A percentile compares a stretch with the other conserved stretches of the same genome.
phyloP scores from a whole-genome alignment of 495 filamentous ascomycete species.

The Aspergillus conjunctus region DNA sequence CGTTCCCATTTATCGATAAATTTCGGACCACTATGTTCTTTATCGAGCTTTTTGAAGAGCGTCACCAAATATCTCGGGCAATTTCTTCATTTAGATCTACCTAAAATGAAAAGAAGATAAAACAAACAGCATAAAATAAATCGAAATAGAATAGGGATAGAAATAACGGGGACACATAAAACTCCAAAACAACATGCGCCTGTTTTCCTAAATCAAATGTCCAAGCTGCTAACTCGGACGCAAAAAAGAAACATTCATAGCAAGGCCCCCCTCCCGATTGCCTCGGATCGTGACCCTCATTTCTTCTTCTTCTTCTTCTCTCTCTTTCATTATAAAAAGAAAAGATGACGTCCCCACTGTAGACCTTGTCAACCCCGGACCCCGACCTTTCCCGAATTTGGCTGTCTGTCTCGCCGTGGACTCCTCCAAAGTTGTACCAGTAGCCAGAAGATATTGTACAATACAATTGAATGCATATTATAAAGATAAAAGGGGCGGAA shows the following conservation, averaged over 20 bases:
- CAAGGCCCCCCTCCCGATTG: neutral
- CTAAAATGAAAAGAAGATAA: neutral
- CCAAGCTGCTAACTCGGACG: neutral
- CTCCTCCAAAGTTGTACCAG: neutral
- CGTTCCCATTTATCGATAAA: neutral
- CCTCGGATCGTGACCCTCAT: neutral
- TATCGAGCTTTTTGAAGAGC: neutral
- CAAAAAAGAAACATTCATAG: constrained; percentile 1
- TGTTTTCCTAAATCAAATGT: constrained; percentile 20
- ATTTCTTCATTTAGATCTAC: neutral
- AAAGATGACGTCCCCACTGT: neutral
- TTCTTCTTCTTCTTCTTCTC: neutral
- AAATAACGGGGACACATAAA: constrained; percentile 14
- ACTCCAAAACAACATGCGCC: constrained; percentile 31
- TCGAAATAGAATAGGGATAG: constrained; percentile 7
- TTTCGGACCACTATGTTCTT: neutral
- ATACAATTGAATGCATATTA: constrained; percentile 32
- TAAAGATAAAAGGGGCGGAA: constrained; percentile 7
- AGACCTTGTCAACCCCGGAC: neutral
- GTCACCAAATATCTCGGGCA: neutral
- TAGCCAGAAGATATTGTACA: constrained; percentile 29
- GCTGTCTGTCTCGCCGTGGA: neutral
- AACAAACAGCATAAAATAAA: neutral
- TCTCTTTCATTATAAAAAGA: neutral
- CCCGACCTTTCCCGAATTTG: neutral